Conservation (phyloP, 1,139 yeast genomes). For the Taphrina populina region DNA sequence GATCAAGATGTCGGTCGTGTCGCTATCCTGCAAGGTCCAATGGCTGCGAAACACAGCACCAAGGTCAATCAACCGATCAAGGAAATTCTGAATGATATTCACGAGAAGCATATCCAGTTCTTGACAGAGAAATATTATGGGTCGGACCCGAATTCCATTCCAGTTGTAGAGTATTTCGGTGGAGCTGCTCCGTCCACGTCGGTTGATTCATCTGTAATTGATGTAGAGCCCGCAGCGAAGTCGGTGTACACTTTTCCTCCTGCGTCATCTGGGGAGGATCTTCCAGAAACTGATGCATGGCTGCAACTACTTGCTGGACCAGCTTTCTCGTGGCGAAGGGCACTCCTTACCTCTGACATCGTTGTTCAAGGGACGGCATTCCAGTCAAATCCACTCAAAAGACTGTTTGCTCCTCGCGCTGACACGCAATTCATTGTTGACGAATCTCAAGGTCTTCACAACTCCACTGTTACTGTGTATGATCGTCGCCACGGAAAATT, state of each 20-base stretch:
- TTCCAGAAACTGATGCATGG: slow-evolving; percentile 58
- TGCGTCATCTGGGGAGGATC: slow-evolving; percentile 46
- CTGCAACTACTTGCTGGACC: slow-evolving; percentile 77
- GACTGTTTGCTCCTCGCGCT: slow-evolving; percentile 72
- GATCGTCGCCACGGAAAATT: slow-evolving; percentile 73
- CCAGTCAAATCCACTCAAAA: slow-evolving; percentile 72
- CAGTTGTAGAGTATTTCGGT: slow-evolving; percentile 87
- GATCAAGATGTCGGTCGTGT: slow-evolving; percentile 97
- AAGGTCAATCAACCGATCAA: slow-evolving; percentile 88
- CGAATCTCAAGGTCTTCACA: slow-evolving; percentile 50
- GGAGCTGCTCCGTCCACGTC: slow-evolving; percentile 51
- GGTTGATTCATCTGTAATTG: slow-evolving; percentile 3
- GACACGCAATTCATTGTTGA: slow-evolving; percentile 65
- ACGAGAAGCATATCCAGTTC: slow-evolving; percentile 79
- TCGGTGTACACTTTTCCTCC: slow-evolving; percentile 56
- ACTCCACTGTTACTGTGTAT: slow-evolving; percentile 57
- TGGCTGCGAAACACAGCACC: slow-evolving; percentile 89
- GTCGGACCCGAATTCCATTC: slow-evolving; percentile 69
- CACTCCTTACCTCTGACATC: slow-evolving; percentile 74
- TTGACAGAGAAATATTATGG: slow-evolving; percentile 68
- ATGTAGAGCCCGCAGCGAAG: slow-evolving; percentile 41
- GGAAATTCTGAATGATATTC: slow-evolving; percentile 81
- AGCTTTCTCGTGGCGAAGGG: slow-evolving; percentile 83
- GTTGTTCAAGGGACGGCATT: slow-evolving; percentile 83
- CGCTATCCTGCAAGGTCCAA: slow-evolving; percentile 97